Evolutionary conservation across 2,329 filamentous ascomycete species (phyloP), one percentile per base, ranked within the genome.

Genomic region (Acrocalymma vagum): DNA sequence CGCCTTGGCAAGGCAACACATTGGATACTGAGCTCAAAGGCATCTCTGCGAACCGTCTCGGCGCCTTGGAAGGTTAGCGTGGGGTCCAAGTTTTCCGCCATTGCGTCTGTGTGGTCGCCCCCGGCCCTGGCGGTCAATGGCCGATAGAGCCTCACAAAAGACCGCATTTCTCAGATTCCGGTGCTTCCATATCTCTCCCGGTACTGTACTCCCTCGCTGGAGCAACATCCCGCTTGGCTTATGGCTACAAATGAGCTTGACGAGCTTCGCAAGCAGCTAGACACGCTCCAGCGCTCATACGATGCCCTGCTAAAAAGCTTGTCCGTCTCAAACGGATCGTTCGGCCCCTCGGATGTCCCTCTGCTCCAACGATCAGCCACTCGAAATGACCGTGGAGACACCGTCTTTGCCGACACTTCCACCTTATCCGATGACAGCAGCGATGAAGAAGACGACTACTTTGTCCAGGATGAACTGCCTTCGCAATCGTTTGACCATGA

Each of bases 401-500:
- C 58, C 16, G 54, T 58, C 10, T 67, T 65, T 50, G 62, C 60
- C 26, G 62, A 68, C 30, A 55, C 58, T 16, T 68, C 66, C 16
- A 66, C 65, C 7, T 37, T 68, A 13, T 68, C 66, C 17, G 63
- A 65, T 25, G 60, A 63, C 40, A 67, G 55, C 33, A 65, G 60
- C 43, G 62, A 67, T 9, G 63, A 65, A 7, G 66, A 70, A 36
- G 63, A 67, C 29, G 63, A 65, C 6, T 67, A 54, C 42, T 69
- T 65, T 29, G 67, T 75, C 4, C 72, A 74, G 45, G 56, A 58
- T 11, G 60, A 70, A 11, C 53, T 79, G 14, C 64, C 70, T 3
- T 43, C 65, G 1, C 67, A 70, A 26, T 65, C 57, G 4, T 74
- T 72, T 45, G 65, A 74, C 28, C 69, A 75, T 34, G 73, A 76